Base-by-base conservation (phyloP, 768 basidiomycete genomes). In the Tricholomella constricta region DNA sequence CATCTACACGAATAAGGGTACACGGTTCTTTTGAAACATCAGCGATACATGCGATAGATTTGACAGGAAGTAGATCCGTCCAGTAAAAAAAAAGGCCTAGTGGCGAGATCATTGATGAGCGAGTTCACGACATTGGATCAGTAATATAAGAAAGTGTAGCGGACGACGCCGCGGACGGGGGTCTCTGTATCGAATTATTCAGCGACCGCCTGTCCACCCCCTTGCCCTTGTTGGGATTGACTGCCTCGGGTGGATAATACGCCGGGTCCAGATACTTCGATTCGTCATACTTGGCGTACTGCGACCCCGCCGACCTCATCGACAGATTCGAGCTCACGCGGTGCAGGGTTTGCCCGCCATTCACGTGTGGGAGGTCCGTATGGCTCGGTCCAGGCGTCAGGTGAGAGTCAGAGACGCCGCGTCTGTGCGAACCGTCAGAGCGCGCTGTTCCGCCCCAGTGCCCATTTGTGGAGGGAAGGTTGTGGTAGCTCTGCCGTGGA, bases 251-350 rank as follows among this genome's bases (percentile, higher is more conserved):
- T 5, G 31, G n/a, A 27, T 35, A 55, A 27, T 44, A 29, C 10
- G 37, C 37, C 22, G 57, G 57, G 15, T 59, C 57, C 47, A 45
- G 23, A 43, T 59, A 59, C 9, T 42, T 25, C 15, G n/a, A 22
- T 3, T 34, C 46, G 25, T 55, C 46, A n/a, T 45, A 59, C 40
- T 20, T 46, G 12, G 46, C 26, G 31, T 59, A 59, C 44, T 46
- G 51, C 8, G 57, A 58, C 32, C 44, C 44, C 6, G 41, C 48
- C 19, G 57, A 59, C 3, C 15, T 41, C 40, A 52, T 55, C 8
- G 57, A 59, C 26, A 45, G 51, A 23, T 52, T 55, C 5, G 57
- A 59, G 10, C 50, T 10, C 5, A 48, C 37, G 8, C 54, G 57
- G 20, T 50, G 32, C 23, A 59, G 46, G 12, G 31, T 17, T 14